A percentile compares a stretch with the other conserved stretches of the same genome.
phyloP scores from a whole-genome alignment of 2,329 filamentous ascomycete species.

The Botrytis aclada region DNA sequence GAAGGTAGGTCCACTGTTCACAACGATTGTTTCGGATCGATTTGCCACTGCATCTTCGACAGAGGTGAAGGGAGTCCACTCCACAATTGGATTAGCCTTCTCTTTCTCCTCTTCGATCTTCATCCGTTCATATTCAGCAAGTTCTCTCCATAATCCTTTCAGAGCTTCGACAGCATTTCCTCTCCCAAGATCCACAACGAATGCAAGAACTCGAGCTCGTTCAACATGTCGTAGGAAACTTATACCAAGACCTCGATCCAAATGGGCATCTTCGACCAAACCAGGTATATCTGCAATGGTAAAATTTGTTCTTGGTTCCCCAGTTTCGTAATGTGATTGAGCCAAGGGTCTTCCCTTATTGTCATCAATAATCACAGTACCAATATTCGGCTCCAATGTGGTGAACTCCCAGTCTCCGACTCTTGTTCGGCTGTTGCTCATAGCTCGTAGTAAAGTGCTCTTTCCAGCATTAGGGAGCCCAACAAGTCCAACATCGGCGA shows the following conservation, averaged over 20 bases:
- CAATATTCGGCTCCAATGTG: constrained; percentile 90
- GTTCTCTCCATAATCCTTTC: constrained; percentile 83
- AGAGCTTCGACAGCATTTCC: constrained; percentile 78
- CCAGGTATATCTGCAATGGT: constrained; percentile 96
- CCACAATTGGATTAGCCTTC: constrained; percentile 60
- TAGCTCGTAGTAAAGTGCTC: constrained; percentile 80
- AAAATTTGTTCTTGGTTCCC: constrained; percentile 68
- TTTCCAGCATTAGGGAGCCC: constrained; percentile 96
- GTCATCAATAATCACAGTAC: constrained; percentile 89
- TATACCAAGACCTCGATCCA: constrained; percentile 86
- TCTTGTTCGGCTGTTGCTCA: constrained; percentile 84
- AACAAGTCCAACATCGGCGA: constrained; percentile 92
- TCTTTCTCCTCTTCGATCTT: constrained; percentile 73
- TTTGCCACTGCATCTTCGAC: constrained; percentile 39
- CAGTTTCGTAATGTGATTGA: constrained; percentile 45
- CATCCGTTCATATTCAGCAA: constrained; percentile 71
- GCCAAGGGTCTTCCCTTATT: constrained; percentile 68
- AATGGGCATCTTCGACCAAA: constrained; percentile 85
- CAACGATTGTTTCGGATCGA: constrained; percentile 34
- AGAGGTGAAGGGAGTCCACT: constrained; percentile 50
- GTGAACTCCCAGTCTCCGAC: constrained; percentile 97
- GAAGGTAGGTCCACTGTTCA: constrained; percentile 28
- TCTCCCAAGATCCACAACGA: constrained; percentile 81
- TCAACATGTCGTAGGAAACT: constrained; percentile 94
- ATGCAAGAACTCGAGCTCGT: constrained; percentile 86